Conservation (phyloP, 305 asterid species). For the Fraxinus latifolia region DNA sequence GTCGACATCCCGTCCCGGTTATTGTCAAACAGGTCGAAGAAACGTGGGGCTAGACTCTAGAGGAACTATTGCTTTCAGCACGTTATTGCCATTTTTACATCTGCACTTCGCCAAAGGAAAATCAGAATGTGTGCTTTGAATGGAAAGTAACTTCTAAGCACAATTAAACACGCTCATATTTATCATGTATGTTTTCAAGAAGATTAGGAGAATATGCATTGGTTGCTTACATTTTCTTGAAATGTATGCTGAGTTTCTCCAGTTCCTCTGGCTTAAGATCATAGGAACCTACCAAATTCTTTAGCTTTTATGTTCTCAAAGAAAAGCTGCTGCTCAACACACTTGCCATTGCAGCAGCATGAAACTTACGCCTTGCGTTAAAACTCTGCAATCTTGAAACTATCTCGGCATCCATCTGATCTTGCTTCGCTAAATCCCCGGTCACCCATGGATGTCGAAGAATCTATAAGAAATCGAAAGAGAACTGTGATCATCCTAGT, state of each 20-base stretch:
- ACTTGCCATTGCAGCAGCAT: conserved; percentile 87
- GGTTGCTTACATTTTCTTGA: conserved; percentile 59
- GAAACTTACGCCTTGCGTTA: conserved; percentile 77
- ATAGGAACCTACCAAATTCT: conserved; percentile 67
- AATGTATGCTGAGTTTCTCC: conserved; percentile 53
- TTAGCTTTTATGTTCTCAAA: conserved; percentile 58
- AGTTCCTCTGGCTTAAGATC: conserved; percentile 80
- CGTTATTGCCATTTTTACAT: conserved; percentile 62
- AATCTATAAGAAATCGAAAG: conserved; percentile 36
- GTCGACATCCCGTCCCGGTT: conserved; percentile 76
- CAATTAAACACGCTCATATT: neutral
- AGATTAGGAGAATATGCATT: neutral
- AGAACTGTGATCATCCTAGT: neutral
- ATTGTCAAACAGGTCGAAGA: conserved; percentile 72
- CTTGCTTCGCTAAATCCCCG: conserved; percentile 70
- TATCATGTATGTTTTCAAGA: neutral
- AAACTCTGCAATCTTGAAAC: conserved; percentile 66
- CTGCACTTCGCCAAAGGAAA: conserved; percentile 32
- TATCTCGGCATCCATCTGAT: conserved; percentile 74
- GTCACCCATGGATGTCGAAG: conserved; percentile 76
- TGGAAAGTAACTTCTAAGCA: neutral
- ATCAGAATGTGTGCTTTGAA: neutral
- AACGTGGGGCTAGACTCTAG: conserved; percentile 49
- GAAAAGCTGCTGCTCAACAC: conserved; percentile 73
- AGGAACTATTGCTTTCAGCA: conserved; percentile 63